Percentiles rank a stretch among this genome's conserved stretches.
Evolutionary conservation across 306 rosid genomes (phyloP).

Genomic region (Oemleria cerasiformis): DNA sequence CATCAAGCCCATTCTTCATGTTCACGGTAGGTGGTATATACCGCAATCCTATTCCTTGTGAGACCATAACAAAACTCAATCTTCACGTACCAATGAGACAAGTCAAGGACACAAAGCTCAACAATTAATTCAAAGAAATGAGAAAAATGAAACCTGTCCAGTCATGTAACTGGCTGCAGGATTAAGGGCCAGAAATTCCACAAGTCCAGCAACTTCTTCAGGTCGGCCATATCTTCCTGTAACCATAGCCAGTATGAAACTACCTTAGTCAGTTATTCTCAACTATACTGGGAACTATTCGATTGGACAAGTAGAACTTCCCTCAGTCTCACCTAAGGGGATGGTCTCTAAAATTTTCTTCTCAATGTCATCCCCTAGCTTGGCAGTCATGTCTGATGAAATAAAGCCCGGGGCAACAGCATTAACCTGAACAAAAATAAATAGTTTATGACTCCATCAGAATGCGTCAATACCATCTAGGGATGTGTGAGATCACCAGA

Average conservation of each 20-base stretch:
- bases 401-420: conserved; percentile 97
- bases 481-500: conserved; percentile 8
- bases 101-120: neutral
- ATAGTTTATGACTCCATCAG: conserved; percentile 21
- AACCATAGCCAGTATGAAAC: conserved; percentile 25
- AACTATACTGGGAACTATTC: conserved; percentile 10
- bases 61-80: neutral
- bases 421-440: conserved; percentile 61
- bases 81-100: neutral
- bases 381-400: conserved; percentile 96
- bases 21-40: neutral
- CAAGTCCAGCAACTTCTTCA: conserved; percentile 97
- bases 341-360: conserved; percentile 75
- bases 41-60: neutral
- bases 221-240: conserved; percentile 93
- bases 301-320: conserved; percentile 9
- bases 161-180: conserved; percentile 90
- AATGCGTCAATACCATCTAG: neutral
- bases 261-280: conserved; percentile 7
- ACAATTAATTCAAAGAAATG: neutral
- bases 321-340: conserved; percentile 67
- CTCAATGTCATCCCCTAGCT: conserved; percentile 79
- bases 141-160: conserved; percentile 63
- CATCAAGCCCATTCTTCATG: neutral
- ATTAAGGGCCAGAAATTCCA: conserved; percentile 87